A percentile compares a stretch with the other conserved stretches of the same genome.
Evolutionary conservation across 2,329 filamentous ascomycete genomes (phyloP).

Genomic region (Blastomyces emzantsi): DNA sequence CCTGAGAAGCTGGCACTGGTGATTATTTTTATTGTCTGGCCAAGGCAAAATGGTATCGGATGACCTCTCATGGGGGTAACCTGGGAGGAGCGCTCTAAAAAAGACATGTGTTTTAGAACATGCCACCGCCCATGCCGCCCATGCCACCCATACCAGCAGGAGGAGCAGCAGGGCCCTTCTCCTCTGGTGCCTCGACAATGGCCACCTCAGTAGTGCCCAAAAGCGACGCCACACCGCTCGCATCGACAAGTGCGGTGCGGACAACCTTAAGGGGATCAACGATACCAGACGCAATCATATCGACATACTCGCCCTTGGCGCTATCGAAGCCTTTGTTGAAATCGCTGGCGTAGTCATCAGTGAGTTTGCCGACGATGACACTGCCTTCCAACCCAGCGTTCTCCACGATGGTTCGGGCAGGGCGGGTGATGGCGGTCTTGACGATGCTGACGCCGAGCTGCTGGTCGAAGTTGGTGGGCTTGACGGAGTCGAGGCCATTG

Average conservation of each 20-base stretch:
- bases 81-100: not conserved
- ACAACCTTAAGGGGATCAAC: conserved; percentile 99
- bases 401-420: conserved; percentile 91
- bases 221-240: conserved; percentile 90
- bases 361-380: conserved; percentile 95
- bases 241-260: conserved; percentile 88
- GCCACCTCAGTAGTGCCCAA: conserved; percentile 97
- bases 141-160: conserved; percentile 47
- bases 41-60: not conserved
- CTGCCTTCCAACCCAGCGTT: conserved; percentile 95
- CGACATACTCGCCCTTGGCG: conserved; percentile 93
- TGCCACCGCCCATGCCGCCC: conserved; percentile 53
- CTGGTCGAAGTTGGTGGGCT: conserved; percentile 95
- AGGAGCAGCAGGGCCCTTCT: conserved; percentile 60
- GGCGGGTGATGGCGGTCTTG: conserved; percentile 95
- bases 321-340: conserved; percentile 99
- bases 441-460: conserved; percentile 96
- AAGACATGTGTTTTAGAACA: conserved; percentile 46
- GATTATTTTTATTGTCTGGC: not conserved
- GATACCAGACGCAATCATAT: conserved; percentile 97
- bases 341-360: conserved; percentile 79
- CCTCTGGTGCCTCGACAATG: conserved; percentile 90
- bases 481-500: conserved; percentile 74
- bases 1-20: not conserved
- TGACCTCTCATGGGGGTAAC: not conserved